Conservation (phyloP, 768 basidiomycete genomes). For the Candolleomyces aberdarensis region DNA sequence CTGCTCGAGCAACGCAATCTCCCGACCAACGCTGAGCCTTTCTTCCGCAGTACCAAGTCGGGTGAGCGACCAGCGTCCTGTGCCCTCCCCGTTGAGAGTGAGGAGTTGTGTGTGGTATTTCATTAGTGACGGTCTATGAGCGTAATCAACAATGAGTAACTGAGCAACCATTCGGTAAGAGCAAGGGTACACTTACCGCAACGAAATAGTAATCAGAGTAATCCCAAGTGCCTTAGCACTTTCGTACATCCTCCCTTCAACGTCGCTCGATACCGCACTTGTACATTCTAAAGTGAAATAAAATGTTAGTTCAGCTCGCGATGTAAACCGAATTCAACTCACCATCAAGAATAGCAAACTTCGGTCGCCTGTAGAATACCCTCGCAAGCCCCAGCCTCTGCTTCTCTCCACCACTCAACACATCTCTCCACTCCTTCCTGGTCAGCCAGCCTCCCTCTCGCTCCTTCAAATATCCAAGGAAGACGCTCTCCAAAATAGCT, state of each 20-base stretch:
- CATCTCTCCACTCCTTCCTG: slow-evolving; percentile 94
- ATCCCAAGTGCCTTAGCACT: slow-evolving; percentile 85
- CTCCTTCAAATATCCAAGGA: slow-evolving; percentile 78
- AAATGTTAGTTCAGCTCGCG: not conserved
- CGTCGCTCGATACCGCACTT: slow-evolving; percentile 92
- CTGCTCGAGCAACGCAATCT: slow-evolving; percentile 64
- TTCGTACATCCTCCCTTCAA: slow-evolving; percentile 95
- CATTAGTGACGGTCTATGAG: slow-evolving; percentile 67
- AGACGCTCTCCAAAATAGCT: slow-evolving; percentile 75
- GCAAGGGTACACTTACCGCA: slow-evolving; percentile 48
- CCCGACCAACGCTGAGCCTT: slow-evolving; percentile 69
- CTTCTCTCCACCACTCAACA: slow-evolving; percentile 95
- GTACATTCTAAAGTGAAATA: slow-evolving; percentile 68
- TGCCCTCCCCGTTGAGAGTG: slow-evolving; percentile 69
- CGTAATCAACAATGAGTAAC: no score
- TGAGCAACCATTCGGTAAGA: no score
- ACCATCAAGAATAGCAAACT: slow-evolving; percentile 87
- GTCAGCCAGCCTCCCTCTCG: slow-evolving; percentile 90
- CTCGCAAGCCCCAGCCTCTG: slow-evolving; percentile 94
- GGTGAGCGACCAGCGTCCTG: slow-evolving; percentile 68
- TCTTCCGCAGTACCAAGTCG: slow-evolving; percentile 73
- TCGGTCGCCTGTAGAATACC: slow-evolving; percentile 86
- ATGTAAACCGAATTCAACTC: slow-evolving; percentile 20
- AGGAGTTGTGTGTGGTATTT: slow-evolving; percentile 90
- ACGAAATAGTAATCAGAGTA: slow-evolving; percentile 89